phyloP scores from a whole-genome alignment of 805 yeast species.

The Sporopachydermia lactativora region DNA sequence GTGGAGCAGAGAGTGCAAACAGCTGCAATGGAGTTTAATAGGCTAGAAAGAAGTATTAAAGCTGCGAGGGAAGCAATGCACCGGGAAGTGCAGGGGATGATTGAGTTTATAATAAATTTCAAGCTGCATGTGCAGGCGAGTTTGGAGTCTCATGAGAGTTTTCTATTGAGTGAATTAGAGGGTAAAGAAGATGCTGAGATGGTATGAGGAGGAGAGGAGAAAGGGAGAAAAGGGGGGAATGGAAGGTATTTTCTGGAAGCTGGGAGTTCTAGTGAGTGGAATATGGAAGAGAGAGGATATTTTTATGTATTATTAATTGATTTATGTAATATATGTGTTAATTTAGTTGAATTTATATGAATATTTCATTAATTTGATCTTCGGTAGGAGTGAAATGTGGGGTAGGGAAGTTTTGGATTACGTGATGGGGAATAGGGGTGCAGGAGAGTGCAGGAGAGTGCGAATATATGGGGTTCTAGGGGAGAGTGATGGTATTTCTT shows the following conservation, averaged over 20 bases:
- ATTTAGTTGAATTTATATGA: too few species aligned
- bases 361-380: too few species aligned
- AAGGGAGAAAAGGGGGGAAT: slow-evolving; percentile 51
- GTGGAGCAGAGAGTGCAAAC: slow-evolving; percentile 35
- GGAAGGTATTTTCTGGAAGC: slow-evolving; percentile 29
- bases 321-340: too few species aligned
- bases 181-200: slow-evolving; percentile 21
- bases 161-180: slow-evolving; percentile 26
- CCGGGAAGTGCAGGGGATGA: slow-evolving; percentile 38
- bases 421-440: too few species aligned
- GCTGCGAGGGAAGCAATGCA: slow-evolving; percentile 34
- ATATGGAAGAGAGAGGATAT: slow-evolving; percentile 4
- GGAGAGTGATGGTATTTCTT: too few species aligned
- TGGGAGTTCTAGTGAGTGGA: neutral
- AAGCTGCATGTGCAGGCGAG: slow-evolving; percentile 53
- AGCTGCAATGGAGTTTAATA: slow-evolving; percentile 37
- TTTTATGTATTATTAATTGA: neutral
- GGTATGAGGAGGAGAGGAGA: too few species aligned
- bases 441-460: too few species aligned
- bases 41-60: slow-evolving; percentile 31
- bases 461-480: too few species aligned
- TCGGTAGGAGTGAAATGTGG: too few species aligned
- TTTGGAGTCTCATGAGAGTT: slow-evolving; percentile 42
- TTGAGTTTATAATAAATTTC: slow-evolving; percentile 47
- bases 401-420: too few species aligned